Base-by-base conservation (phyloP, 2,329 filamentous ascomycete genomes). In the Aspergillus intermedius region DNA sequence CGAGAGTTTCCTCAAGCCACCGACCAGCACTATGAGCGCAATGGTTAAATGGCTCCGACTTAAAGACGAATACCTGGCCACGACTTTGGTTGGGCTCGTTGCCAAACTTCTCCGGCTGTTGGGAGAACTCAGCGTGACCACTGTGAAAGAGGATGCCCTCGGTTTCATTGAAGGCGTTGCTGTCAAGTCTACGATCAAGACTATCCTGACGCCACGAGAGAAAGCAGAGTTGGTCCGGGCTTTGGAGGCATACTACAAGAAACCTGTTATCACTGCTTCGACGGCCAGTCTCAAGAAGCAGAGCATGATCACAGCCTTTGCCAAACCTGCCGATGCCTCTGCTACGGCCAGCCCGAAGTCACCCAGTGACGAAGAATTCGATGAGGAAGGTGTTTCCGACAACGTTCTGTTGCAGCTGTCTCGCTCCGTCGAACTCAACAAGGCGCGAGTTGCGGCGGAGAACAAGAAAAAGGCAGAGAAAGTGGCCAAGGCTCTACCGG, bases 11-110 rank as follows among this genome's bases (percentile, higher is more conserved):
- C 72, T 91, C 15, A 77, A 83, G 45, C 75, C 81, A 12, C 86
- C 87, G 2, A 81, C 81, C 4, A 69, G 69, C 45, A 78, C 87
- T 9, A 80, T 86, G 65, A 82, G 82, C 51, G 74, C 72, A 13
- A 84, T 95, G 69, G 84, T 86, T 34, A 88, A 86, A 64, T 95
- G 95, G 89, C 79, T 98, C 47, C 83, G 93, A 49, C 77, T 98
- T 4, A 86, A 91, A 54, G 93, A 98, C 65, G 79, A 83, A 48
- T 96, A 90, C 68, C 79, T 98, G 6, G 84, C 93, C 32, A 83
- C 80, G 51, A 88, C 88, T 35, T 84, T 91, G 12, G 88, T 95
- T 44, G 84, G 83, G 23, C 79, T 97, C 23, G 81, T 96, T 28
- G 82, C 84, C 58, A 95, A 95, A 65, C 83, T 98, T 50, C 78